A percentile compares a stretch with the other conserved stretches of the same genome.
phyloP scores from a whole-genome alignment of 108 stramenopile genomes.

The Discostella stelligeroides region DNA sequence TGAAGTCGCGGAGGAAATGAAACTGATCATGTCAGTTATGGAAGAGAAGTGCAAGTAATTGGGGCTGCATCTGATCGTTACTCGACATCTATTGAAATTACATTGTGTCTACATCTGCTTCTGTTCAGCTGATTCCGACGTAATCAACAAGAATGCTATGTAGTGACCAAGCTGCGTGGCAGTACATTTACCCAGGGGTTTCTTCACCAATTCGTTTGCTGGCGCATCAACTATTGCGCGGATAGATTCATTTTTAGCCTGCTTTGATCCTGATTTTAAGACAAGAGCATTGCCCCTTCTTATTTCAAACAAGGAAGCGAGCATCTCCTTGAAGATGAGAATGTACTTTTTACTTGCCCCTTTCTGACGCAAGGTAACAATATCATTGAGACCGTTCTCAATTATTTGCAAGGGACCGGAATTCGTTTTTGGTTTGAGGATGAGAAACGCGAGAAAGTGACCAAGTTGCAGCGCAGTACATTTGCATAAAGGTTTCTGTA shows the following conservation, averaged over 20 bases:
- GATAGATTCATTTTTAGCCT: conserved; percentile 3
- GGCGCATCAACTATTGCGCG: conserved; percentile 1
- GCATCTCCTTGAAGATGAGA: conserved; percentile 20
- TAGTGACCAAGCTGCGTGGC: conserved; percentile 22
- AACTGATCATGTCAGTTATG: conserved; percentile 16
- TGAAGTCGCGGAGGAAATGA: conserved; percentile 25
- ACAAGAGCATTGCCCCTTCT: conserved; percentile 28
- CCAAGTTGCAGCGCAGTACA: conserved; percentile 32
- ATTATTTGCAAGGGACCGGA: neutral
- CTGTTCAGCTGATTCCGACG: no score
- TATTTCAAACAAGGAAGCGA: conserved; percentile 20
- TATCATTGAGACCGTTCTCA: conserved; percentile 10
- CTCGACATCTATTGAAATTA: no score
- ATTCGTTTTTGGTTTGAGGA: conserved; percentile 1
- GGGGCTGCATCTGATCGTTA: neutral
- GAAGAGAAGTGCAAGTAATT: neutral
- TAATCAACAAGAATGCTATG: conserved; percentile 6
- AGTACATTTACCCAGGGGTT: conserved; percentile 25
- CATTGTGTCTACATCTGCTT: no score
- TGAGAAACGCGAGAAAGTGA: conserved; percentile 13
- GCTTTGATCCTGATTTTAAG: conserved; percentile 1
- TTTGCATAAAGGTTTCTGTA: conserved; percentile 24
- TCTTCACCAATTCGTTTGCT: neutral
- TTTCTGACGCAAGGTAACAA: neutral
- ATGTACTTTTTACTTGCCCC: conserved; percentile 28